Evolutionary conservation across 1,139 yeast genomes (phyloP).

Genomic region (Kodamaea ohmeri): DNA sequence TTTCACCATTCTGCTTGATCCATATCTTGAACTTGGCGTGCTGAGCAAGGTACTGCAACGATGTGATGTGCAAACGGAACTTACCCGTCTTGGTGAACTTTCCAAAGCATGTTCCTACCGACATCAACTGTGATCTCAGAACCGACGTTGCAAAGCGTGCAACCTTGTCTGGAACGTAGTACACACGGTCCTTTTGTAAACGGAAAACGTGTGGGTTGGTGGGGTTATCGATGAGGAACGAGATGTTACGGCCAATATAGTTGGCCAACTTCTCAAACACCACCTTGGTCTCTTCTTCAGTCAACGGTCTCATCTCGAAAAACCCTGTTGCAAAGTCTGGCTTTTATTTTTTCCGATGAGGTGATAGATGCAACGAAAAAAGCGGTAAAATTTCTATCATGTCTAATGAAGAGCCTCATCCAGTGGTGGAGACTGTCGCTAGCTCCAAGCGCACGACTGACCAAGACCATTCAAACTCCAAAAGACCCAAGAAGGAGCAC

Average conservation of each 20-base stretch:
- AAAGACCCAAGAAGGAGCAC: slow-evolving; percentile 35
- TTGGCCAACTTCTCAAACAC: slow-evolving; percentile 95
- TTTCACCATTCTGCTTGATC: slow-evolving; percentile 96
- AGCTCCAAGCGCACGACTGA: slow-evolving; percentile 5
- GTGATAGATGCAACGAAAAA: slow-evolving; percentile 5
- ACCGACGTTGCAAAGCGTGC: slow-evolving; percentile 89
- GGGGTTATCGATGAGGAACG: slow-evolving; percentile 80
- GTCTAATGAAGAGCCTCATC: slow-evolving; percentile 1
- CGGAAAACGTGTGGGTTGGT: slow-evolving; percentile 94
- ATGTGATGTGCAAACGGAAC: slow-evolving; percentile 91
- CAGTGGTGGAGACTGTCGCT: slow-evolving; percentile 4
- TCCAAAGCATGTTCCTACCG: slow-evolving; percentile 90
- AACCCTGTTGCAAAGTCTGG: no score
- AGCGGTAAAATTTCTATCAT: slow-evolving; percentile 2
- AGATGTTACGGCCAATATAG: slow-evolving; percentile 92
- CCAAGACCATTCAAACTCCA: slow-evolving; percentile 18
- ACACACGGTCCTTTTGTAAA: slow-evolving; percentile 92
- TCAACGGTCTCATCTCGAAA: slow-evolving; percentile 97
- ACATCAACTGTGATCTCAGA: slow-evolving; percentile 85
- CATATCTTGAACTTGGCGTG: slow-evolving; percentile 92
- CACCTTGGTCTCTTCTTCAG: slow-evolving; percentile 95
- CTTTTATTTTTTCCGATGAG: slow-evolving; percentile 8
- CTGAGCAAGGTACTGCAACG: slow-evolving; percentile 76
- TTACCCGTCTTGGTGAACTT: slow-evolving; percentile 97
- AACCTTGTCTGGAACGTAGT: slow-evolving; percentile 80